Conservation (phyloP, 108 stramenopile genomes). For the Fistulifera pelliculosa region DNA sequence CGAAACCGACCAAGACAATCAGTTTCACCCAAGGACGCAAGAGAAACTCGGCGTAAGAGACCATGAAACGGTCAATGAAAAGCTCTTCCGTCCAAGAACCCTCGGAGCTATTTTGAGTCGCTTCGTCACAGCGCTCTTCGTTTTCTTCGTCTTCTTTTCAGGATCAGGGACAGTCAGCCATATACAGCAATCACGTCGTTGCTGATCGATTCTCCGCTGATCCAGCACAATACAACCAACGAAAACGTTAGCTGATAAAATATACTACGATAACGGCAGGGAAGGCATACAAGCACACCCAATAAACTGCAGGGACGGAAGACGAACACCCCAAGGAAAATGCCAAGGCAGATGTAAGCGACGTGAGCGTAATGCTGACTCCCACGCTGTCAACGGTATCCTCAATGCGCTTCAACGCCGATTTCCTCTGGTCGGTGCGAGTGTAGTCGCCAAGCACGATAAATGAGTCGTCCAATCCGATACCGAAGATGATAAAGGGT, state of each 20-base stretch:
- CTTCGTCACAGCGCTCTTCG: slow-evolving; percentile 1
- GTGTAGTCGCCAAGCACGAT: slow-evolving; percentile 12
- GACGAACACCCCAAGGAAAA: slow-evolving; percentile 18
- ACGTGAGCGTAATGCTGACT: slow-evolving; percentile 21
- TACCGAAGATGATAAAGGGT: slow-evolving; percentile 8
- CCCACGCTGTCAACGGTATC: slow-evolving; percentile 18
- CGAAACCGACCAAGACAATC: slow-evolving; percentile 13
- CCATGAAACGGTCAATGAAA: slow-evolving; percentile 14
- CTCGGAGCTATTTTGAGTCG: not conserved
- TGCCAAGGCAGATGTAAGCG: slow-evolving; percentile 16
- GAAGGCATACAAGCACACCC: slow-evolving; percentile 17
- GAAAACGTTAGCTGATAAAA: slow-evolving; percentile 23
- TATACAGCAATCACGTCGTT: slow-evolving; percentile 21
- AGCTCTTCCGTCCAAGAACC: not conserved
- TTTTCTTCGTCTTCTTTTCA: slow-evolving; percentile 4
- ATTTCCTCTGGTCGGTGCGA: slow-evolving; percentile 7
- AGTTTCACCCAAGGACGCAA: slow-evolving; percentile 15
- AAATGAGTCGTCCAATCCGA: slow-evolving; percentile 24
- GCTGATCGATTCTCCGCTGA: slow-evolving; percentile 10
- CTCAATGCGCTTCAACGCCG: slow-evolving; percentile 12
- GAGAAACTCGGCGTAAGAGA: slow-evolving; percentile 11
- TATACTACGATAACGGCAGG: slow-evolving; percentile 9
- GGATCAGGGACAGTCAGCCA: slow-evolving; percentile 10
- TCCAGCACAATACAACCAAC: slow-evolving; percentile 17
- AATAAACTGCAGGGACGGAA: slow-evolving; percentile 9